phyloP scores from a whole-genome alignment of 305 asterid species.

The Fraxinus angustifolia region DNA sequence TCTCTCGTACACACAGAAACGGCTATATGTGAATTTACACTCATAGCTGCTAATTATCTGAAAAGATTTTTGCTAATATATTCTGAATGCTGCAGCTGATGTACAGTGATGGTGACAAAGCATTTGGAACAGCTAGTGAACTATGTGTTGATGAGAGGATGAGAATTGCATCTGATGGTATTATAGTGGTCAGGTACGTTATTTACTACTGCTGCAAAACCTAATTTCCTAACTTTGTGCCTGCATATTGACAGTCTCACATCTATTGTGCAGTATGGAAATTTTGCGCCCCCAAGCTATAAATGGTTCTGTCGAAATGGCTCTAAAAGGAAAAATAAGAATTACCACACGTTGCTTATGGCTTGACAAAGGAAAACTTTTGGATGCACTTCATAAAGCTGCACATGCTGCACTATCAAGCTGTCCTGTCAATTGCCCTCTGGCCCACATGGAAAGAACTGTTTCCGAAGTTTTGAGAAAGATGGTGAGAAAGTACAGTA shows the following conservation, averaged over 20 bases:
- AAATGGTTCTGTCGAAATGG: slow-evolving; percentile 43
- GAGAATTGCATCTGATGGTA: slow-evolving; percentile 93
- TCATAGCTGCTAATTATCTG: slow-evolving; percentile 20
- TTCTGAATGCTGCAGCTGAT: slow-evolving; percentile 63
- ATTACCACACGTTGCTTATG: slow-evolving; percentile 97
- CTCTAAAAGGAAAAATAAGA: slow-evolving; percentile 85
- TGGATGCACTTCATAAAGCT: slow-evolving; percentile 93
- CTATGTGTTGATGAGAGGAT: slow-evolving; percentile 84
- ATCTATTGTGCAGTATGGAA: slow-evolving; percentile 73
- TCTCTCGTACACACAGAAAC: neutral
- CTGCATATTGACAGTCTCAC: slow-evolving; percentile 18
- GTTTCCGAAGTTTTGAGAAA: slow-evolving; percentile 91
- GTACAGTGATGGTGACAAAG: slow-evolving; percentile 99
- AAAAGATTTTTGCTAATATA: slow-evolving; percentile 23
- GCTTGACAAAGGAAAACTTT: slow-evolving; percentile 96
- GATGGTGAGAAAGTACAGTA: slow-evolving; percentile 86
- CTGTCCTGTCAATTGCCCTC: slow-evolving; percentile 82
- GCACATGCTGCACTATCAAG: slow-evolving; percentile 94
- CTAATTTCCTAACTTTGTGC: slow-evolving; percentile 22
- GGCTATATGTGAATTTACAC: neutral
- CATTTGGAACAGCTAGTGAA: slow-evolving; percentile 92
- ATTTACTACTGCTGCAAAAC: slow-evolving; percentile 8
- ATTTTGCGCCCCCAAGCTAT: slow-evolving; percentile 71
- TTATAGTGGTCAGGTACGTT: slow-evolving; percentile 77
- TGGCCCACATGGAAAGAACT: slow-evolving; percentile 87